Evolutionary conservation across 1,139 yeast species (phyloP).

Genomic region (Kurtzmaniella quercitrusa): DNA sequence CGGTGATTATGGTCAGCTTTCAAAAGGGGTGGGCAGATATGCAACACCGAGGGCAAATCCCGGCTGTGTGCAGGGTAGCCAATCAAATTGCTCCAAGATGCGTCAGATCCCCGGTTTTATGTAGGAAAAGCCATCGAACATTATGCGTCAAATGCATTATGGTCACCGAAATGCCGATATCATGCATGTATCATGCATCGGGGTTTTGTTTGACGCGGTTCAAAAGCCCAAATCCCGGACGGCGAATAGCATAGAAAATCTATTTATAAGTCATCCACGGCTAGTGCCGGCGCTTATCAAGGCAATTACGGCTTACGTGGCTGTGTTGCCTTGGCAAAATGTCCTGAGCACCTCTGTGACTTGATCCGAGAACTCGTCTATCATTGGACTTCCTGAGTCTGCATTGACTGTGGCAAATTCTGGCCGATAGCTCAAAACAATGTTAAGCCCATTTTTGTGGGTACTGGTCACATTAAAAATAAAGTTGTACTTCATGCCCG

Average conservation of each 20-base stretch:
- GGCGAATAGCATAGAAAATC: not conserved
- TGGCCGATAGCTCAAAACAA: constrained; percentile 17
- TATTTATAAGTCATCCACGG: not conserved
- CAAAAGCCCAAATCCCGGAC: not conserved
- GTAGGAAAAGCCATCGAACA: too few species aligned
- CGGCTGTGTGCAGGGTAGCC: not conserved
- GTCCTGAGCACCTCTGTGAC: not conserved
- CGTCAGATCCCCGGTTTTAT: not conserved
- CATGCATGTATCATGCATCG: too few species aligned
- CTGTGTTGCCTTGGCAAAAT: too few species aligned
- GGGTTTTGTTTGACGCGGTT: not conserved
- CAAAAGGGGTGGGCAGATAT: not conserved
- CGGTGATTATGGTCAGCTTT: not conserved
- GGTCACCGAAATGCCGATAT: too few species aligned
- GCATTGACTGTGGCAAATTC: constrained; percentile 9
- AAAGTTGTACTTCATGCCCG: constrained; percentile 18
- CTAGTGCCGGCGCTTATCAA: too few species aligned
- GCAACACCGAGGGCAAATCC: not conserved
- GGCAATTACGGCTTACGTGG: too few species aligned
- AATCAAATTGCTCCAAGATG: not conserved
- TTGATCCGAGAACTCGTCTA: not conserved
- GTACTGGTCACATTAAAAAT: constrained; percentile 18
- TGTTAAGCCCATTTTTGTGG: constrained; percentile 15
- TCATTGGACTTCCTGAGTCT: not conserved
- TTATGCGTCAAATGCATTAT: too few species aligned